phyloP scores from a whole-genome alignment of 1,139 yeast genomes.

The Geotrichum fermentans region DNA sequence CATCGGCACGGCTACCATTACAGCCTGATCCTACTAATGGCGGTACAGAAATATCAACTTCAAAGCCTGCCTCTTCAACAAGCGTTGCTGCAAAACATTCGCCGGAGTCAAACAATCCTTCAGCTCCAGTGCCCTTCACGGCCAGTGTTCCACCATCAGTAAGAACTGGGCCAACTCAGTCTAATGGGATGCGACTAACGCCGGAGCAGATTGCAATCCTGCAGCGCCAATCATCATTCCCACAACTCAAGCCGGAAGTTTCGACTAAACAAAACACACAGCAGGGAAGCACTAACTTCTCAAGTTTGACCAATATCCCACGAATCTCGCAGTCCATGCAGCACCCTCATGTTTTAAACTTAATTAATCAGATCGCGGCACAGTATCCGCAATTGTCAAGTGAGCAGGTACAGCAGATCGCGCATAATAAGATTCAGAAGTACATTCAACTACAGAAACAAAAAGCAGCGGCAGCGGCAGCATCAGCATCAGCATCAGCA shows the following conservation, averaged over 20 bases:
- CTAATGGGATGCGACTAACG: conserved; percentile 6
- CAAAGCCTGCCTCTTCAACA: conserved; percentile 86
- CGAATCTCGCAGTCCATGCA: conserved; percentile 16
- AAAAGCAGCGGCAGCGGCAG: conserved; percentile 30
- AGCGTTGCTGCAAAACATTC: too few species aligned
- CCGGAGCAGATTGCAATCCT: conserved; percentile 21
- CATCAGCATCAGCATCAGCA: conserved; percentile 3
- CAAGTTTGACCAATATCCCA: conserved; percentile 7
- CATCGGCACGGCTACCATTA: neutral
- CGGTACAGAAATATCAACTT: conserved; percentile 30
- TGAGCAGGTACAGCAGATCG: conserved; percentile 67
- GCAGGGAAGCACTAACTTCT: conserved; percentile 1
- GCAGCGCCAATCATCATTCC: conserved; percentile 28
- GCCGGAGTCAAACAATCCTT: neutral
- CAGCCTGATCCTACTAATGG: conserved; percentile 19
- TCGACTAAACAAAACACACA: conserved; percentile 5
- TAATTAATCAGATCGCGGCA: conserved; percentile 61
- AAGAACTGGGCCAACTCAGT: neutral
- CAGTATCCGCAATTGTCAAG: conserved; percentile 65
- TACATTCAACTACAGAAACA: conserved; percentile 31
- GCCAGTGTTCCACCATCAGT: neutral
- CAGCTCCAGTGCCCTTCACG: neutral
- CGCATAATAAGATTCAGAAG: conserved; percentile 63
- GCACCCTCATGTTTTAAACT: conserved; percentile 55
- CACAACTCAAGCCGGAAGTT: conserved; percentile 35